Conservation (phyloP, 2,329 filamentous ascomycete genomes). For the Talaromyces piceae region DNA sequence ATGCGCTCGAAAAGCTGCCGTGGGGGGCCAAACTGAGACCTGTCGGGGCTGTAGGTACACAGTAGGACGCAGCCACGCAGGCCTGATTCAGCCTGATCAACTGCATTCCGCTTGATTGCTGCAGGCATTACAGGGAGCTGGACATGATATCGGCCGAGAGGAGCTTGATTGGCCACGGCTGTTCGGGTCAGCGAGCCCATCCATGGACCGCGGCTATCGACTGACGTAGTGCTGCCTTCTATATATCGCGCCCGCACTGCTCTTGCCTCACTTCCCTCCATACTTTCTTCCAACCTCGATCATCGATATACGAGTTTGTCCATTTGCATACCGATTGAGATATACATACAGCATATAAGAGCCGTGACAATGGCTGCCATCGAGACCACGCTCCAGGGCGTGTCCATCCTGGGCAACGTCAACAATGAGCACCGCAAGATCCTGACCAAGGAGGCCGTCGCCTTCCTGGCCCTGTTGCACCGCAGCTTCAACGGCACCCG, state of each 20-base stretch:
- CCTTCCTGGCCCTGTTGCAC: constrained; percentile 90
- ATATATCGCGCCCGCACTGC: neutral
- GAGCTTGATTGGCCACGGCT: constrained; percentile 1
- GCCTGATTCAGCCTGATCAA: too few relatives aligned
- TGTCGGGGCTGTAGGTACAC: too few relatives aligned
- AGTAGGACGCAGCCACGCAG: too few relatives aligned
- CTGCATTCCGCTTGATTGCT: too few relatives aligned
- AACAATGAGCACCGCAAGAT: constrained; percentile 79
- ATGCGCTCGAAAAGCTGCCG: too few relatives aligned
- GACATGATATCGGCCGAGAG: constrained; percentile 1
- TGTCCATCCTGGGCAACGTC: constrained; percentile 74
- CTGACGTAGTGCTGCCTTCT: constrained; percentile 15
- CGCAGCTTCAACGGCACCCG: constrained; percentile 86
- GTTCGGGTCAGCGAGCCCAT: constrained; percentile 7
- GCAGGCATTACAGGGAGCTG: neutral
- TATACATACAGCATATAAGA: neutral
- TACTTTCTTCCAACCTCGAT: too few relatives aligned
- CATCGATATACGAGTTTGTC: too few relatives aligned
- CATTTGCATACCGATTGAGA: neutral
- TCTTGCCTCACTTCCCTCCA: neutral
- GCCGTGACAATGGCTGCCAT: constrained; percentile 53
- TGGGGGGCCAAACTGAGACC: too few relatives aligned
- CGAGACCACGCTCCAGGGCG: constrained; percentile 76
- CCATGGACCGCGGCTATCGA: constrained; percentile 18
- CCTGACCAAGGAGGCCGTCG: constrained; percentile 78